Conservation (phyloP, 1,139 yeast genomes). For the Saccharomycopsis crataegensis region DNA sequence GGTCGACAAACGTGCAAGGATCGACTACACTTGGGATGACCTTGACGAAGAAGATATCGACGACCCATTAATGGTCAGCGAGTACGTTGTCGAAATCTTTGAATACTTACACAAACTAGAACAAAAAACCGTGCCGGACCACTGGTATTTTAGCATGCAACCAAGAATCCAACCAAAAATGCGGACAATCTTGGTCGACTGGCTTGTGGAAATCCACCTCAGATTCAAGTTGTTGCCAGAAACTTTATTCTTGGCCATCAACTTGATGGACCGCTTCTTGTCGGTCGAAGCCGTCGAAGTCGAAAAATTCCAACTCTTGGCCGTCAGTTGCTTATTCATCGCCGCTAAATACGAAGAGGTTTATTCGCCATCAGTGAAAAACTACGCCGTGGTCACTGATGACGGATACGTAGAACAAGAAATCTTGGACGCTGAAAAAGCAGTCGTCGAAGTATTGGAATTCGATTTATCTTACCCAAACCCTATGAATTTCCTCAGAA, state of each 20-base stretch:
- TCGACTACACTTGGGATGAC: constrained; percentile 69
- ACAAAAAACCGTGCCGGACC: constrained; percentile 67
- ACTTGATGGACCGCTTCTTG: constrained; percentile 86
- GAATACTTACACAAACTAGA: constrained; percentile 72
- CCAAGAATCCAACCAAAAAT: constrained; percentile 71
- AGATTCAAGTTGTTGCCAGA: constrained; percentile 86
- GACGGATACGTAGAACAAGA: constrained; percentile 76
- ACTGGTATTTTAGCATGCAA: constrained; percentile 68
- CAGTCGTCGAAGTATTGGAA: constrained; percentile 63
- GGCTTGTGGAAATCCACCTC: constrained; percentile 90
- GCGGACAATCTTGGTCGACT: constrained; percentile 87
- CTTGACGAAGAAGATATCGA: constrained; percentile 84
- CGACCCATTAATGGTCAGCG: constrained; percentile 94
- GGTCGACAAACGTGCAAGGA: constrained; percentile 23
- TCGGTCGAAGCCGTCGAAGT: constrained; percentile 73
- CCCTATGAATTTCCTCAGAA: constrained; percentile 87
- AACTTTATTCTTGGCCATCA: constrained; percentile 80
- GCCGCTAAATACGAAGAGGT: constrained; percentile 97
- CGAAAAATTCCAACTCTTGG: constrained; percentile 80
- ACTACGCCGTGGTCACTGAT: constrained; percentile 87
- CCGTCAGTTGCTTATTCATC: constrained; percentile 82
- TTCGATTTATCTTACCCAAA: constrained; percentile 86
- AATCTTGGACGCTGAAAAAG: constrained; percentile 80
- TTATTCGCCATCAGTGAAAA: constrained; percentile 79
- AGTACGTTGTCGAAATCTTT: constrained; percentile 84